Percentiles rank a stretch among this genome's conserved stretches.
These are phyloP conservation scores for Kalaharituber pfeilii DNA, from an alignment of 2,329 filamentous ascomycete species.

Conservation along the genomic window DNA sequence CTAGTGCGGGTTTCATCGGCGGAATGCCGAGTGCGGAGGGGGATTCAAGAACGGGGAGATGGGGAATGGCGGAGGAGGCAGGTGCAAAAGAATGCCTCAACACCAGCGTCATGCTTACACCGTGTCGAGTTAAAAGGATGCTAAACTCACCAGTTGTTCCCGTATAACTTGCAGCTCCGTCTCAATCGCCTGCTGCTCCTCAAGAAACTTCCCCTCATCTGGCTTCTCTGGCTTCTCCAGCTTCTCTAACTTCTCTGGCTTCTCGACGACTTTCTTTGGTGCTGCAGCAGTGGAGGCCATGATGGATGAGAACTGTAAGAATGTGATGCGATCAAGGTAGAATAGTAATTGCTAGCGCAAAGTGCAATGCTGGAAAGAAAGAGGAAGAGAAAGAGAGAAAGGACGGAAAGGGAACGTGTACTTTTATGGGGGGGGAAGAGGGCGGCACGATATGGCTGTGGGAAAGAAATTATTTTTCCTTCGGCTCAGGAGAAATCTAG, in stretches of 20 bases:
- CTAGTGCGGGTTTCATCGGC: conserved; percentile 1
- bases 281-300: conserved; percentile 28
- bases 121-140: neutral
- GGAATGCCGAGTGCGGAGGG: conserved; percentile 2
- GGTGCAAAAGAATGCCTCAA: too few species aligned
- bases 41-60: neutral
- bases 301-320: neutral
- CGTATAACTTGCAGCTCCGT: conserved; percentile 69
- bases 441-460: too few species aligned
- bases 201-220: conserved; percentile 70
- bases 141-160: conserved; percentile 43
- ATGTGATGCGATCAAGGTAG: neutral
- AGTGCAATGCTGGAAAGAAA: conserved; percentile 2
- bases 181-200: conserved; percentile 59
- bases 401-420: neutral
- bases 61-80: neutral
- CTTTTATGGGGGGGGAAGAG: neutral
- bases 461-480: too few species aligned
- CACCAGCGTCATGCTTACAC: neutral
- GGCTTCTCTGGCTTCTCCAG: conserved; percentile 61
- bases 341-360: conserved; percentile 1
- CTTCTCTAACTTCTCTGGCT: conserved; percentile 26
- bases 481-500: too few species aligned
- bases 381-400: conserved; percentile 1
- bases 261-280: conserved; percentile 15